Conservation (phyloP, 345 rosid species). For the Lumnitzera littorea region DNA sequence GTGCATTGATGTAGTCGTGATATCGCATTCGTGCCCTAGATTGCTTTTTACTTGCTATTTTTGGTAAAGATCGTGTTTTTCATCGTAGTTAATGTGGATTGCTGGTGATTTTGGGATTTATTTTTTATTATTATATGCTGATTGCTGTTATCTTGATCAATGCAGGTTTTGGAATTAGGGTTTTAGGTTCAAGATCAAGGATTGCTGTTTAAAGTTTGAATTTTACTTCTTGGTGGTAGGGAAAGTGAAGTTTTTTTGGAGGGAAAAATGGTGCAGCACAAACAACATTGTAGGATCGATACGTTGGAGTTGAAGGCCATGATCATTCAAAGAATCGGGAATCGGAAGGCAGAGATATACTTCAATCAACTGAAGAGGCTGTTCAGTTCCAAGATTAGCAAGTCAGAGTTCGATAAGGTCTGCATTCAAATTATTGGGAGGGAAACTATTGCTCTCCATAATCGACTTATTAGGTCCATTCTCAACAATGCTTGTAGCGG, state of each 20-base stretch:
- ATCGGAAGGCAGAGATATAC: constrained; percentile 67
- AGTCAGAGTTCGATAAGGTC: constrained; percentile 59
- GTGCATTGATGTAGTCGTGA: too few relatives aligned
- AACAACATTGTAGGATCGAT: constrained; percentile 25
- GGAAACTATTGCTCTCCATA: constrained; percentile 65
- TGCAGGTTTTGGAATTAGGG: constrained; percentile 1
- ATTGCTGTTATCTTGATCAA: not conserved
- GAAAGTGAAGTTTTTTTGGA: constrained; percentile 14
- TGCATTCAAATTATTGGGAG: constrained; percentile 58
- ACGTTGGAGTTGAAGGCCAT: constrained; percentile 41
- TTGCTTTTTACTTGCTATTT: too few relatives aligned
- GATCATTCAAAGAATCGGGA: constrained; percentile 52
- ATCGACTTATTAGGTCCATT: constrained; percentile 54
- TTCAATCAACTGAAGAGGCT: constrained; percentile 61
- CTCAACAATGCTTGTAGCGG: constrained; percentile 61
- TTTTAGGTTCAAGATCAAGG: not conserved
- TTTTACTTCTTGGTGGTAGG: constrained; percentile 13
- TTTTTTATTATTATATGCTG: too few relatives aligned
- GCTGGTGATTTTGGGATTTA: too few relatives aligned
- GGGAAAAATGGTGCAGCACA: constrained; percentile 29
- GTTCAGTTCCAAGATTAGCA: constrained; percentile 44
- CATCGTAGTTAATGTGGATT: too few relatives aligned
- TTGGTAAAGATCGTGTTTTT: too few relatives aligned
- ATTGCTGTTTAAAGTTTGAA: constrained; percentile 10
- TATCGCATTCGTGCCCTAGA: too few relatives aligned